A percentile compares a stretch with the other conserved stretches of the same genome.
phyloP scores from a whole-genome alignment of 176 grass and related monocot genomes.

The Ensete ventricosum region DNA sequence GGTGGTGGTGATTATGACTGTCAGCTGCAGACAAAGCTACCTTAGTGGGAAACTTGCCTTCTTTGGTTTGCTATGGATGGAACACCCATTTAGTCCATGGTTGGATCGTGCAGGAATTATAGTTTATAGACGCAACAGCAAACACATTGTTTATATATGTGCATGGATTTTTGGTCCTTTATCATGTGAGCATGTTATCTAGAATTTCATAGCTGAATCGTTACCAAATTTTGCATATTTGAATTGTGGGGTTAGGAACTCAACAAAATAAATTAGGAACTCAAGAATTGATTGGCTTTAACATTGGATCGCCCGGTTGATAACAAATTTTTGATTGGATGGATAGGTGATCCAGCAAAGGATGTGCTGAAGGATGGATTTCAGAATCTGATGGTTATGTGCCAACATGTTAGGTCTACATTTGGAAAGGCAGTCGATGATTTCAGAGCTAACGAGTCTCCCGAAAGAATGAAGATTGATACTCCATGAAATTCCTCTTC shows the following conservation, averaged over 20 bases:
- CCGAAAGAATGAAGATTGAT: constrained; percentile 30
- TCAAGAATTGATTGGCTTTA: background rate
- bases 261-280: too few relatives aligned
- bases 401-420: constrained; percentile 51
- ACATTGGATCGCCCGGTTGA: background rate
- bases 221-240: too few relatives aligned
- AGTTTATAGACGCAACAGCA: too few relatives aligned
- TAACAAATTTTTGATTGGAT: constrained; percentile 6
- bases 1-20: background rate
- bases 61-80: too few relatives aligned
- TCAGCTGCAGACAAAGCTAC: background rate
- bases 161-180: too few relatives aligned
- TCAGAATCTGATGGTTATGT: constrained; percentile 44
- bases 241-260: too few relatives aligned
- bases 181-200: too few relatives aligned
- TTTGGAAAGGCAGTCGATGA: constrained; percentile 35
- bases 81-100: too few relatives aligned
- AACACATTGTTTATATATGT: too few relatives aligned
- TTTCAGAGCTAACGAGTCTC: constrained; percentile 25
- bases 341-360: constrained; percentile 50
- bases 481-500: too few relatives aligned
- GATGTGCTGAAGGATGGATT: constrained; percentile 68
- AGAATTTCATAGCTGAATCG: too few relatives aligned
- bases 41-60: background rate
- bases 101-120: too few relatives aligned